These are phyloP conservation scores for Cordyceps cicadae DNA, from an alignment of 2,329 filamentous ascomycete species.

Conservation along the genomic window DNA sequence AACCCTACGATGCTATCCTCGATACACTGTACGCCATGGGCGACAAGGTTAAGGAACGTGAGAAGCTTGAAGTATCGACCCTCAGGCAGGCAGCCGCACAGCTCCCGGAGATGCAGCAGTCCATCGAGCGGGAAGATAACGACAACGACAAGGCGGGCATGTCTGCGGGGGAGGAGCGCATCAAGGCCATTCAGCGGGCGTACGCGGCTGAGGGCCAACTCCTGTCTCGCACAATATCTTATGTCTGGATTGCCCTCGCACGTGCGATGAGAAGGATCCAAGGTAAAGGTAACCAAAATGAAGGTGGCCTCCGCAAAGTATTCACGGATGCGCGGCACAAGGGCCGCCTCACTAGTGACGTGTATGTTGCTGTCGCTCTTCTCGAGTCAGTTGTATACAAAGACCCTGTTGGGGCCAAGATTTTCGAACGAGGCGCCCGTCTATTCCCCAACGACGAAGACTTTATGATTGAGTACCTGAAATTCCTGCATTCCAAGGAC, in stretches of 20 bases:
- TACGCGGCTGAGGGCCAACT: conserved; percentile 65
- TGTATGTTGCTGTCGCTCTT: conserved; percentile 86
- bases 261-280: conserved; percentile 90
- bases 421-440: conserved; percentile 89
- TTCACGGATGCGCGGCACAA: conserved; percentile 83
- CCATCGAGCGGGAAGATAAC: conserved; percentile 40
- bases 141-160: conserved; percentile 36
- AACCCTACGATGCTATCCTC: conserved; percentile 74
- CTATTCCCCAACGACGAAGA: conserved; percentile 89
- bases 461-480: conserved; percentile 92
- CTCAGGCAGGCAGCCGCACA: conserved; percentile 44
- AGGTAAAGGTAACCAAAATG: conserved; percentile 58
- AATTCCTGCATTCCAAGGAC: conserved; percentile 84
- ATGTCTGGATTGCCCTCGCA: conserved; percentile 91
- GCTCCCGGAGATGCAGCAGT: conserved; percentile 28
- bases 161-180: conserved; percentile 57
- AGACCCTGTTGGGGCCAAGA: conserved; percentile 84
- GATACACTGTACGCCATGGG: conserved; percentile 83
- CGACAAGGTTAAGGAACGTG: conserved; percentile 59
- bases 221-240: conserved; percentile 78
- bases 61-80: conserved; percentile 48
- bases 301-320: conserved; percentile 77
- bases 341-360: conserved; percentile 84
- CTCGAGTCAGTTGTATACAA: conserved; percentile 96
- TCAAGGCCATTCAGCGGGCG: conserved; percentile 53